Conservation (phyloP, 148 eudicot genomes). For the Chenopodium album region DNA sequence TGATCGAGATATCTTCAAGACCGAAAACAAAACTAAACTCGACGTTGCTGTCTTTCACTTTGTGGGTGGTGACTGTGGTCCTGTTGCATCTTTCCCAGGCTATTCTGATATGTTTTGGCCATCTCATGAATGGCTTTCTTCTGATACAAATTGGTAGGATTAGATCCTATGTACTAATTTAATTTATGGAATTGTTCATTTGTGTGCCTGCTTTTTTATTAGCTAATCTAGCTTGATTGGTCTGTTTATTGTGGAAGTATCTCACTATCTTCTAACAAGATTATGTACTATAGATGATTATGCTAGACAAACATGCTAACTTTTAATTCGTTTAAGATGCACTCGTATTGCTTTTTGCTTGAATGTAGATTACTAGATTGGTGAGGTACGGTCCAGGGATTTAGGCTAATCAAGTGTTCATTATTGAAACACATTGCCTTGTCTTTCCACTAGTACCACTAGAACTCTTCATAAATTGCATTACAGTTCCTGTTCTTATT, state of each 20-base stretch:
- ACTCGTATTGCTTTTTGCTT: background rate
- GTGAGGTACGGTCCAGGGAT: background rate
- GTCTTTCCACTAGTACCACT: background rate
- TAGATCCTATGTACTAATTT: background rate
- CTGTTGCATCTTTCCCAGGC: background rate
- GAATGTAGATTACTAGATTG: background rate
- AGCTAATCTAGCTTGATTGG: background rate
- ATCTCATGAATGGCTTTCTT: background rate
- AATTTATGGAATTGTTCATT: background rate
- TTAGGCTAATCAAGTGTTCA: too few species aligned
- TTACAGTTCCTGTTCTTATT: background rate
- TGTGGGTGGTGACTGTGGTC: background rate
- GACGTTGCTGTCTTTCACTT: background rate
- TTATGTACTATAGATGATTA: background rate
- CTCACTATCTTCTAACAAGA: background rate
- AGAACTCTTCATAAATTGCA: background rate
- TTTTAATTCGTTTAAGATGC: background rate
- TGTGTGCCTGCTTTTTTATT: background rate
- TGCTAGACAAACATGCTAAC: background rate
- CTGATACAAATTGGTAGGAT: background rate
- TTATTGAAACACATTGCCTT: background rate
- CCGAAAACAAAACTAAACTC: background rate
- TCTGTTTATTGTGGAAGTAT: background rate
- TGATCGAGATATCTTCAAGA: background rate
- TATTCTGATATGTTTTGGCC: constrained; percentile 11